Percentiles rank a stretch among this genome's conserved stretches.
Conservation (phyloP, 2,329 filamentous ascomycete species). For the Ceratocystis huliohia region DNA sequence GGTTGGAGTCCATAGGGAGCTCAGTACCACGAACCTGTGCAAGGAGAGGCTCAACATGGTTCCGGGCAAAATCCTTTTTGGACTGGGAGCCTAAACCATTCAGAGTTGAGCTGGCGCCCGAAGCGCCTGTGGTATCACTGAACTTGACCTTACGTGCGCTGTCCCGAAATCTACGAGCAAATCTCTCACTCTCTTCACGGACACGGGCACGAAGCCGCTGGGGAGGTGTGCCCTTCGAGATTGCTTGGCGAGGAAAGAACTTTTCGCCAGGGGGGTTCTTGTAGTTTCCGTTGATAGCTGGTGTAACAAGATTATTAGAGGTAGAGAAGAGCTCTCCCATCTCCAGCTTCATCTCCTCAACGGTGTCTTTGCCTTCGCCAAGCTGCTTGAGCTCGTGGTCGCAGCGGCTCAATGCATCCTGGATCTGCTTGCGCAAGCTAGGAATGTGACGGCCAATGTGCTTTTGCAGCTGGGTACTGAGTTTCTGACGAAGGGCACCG, state of each 20-base stretch:
- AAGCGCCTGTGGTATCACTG: slow-evolving; percentile 22
- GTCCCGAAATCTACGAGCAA: slow-evolving; percentile 36
- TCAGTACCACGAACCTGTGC: slow-evolving; percentile 41
- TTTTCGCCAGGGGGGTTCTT: slow-evolving; percentile 41
- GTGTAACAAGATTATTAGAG: slow-evolving; percentile 42
- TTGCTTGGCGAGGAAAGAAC: slow-evolving; percentile 39
- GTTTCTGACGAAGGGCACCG: slow-evolving; percentile 35
- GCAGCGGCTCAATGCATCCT: slow-evolving; percentile 37
- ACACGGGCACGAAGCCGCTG: slow-evolving; percentile 40
- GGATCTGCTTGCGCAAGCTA: slow-evolving; percentile 38
- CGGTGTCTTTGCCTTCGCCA: slow-evolving; percentile 39
- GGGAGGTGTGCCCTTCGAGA: slow-evolving; percentile 38
- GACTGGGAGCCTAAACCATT: slow-evolving; percentile 27
- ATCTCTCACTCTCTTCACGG: slow-evolving; percentile 40
- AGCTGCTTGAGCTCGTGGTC: slow-evolving; percentile 39
- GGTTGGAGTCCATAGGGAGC: slow-evolving; percentile 41
- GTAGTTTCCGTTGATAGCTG: slow-evolving; percentile 42
- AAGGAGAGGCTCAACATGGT: slow-evolving; percentile 38
- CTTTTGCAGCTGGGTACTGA: slow-evolving; percentile 38
- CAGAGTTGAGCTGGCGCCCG: slow-evolving; percentile 24
- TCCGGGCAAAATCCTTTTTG: slow-evolving; percentile 37
- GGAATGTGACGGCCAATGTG: slow-evolving; percentile 42
- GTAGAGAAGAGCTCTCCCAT: slow-evolving; percentile 41
- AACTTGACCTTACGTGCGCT: slow-evolving; percentile 40
- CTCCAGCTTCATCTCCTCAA: slow-evolving; percentile 42